Conservation (phyloP, 179 eudicot genomes). For the Sideroxylon spinosum region DNA sequence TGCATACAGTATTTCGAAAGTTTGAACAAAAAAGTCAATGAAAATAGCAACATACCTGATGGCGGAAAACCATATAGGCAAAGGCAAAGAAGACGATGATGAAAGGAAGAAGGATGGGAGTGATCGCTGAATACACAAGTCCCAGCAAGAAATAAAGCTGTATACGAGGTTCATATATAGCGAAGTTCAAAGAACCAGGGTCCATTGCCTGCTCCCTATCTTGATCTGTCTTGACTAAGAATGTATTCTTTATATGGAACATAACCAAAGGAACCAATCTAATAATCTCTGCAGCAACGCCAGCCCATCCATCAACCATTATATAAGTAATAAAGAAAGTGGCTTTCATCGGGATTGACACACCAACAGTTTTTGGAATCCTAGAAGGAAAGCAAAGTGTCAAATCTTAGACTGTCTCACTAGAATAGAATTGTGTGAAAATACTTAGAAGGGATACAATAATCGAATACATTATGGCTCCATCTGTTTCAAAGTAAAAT, state of each 20-base stretch:
- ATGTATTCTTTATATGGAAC: conserved; percentile 53
- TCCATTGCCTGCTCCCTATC: conserved; percentile 70
- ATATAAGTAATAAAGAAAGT: conserved; percentile 58
- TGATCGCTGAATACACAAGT: conserved; percentile 48
- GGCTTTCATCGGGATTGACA: conserved; percentile 63
- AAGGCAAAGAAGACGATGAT: conserved; percentile 58
- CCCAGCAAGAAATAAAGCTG: conserved; percentile 64
- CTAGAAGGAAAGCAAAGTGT: conserved; percentile 24
- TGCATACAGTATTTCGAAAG: background rate
- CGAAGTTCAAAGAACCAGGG: conserved; percentile 50
- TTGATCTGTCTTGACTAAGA: conserved; percentile 54
- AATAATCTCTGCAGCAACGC: conserved; percentile 57
- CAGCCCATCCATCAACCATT: conserved; percentile 80
- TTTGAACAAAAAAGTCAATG: background rate
- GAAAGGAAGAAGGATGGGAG: conserved; percentile 59
- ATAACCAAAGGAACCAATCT: conserved; percentile 49
- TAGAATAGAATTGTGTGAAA: background rate
- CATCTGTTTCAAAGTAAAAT: too few relatives aligned
- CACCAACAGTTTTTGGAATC: conserved; percentile 57
- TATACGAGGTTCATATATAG: conserved; percentile 53
- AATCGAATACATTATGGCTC: background rate
- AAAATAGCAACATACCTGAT: conserved; percentile 43
- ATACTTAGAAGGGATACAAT: background rate
- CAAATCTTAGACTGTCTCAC: background rate
- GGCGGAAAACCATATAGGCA: conserved; percentile 57